phyloP scores from a whole-genome alignment of 176 grass and related monocot genomes.

The Eleusine indica region DNA sequence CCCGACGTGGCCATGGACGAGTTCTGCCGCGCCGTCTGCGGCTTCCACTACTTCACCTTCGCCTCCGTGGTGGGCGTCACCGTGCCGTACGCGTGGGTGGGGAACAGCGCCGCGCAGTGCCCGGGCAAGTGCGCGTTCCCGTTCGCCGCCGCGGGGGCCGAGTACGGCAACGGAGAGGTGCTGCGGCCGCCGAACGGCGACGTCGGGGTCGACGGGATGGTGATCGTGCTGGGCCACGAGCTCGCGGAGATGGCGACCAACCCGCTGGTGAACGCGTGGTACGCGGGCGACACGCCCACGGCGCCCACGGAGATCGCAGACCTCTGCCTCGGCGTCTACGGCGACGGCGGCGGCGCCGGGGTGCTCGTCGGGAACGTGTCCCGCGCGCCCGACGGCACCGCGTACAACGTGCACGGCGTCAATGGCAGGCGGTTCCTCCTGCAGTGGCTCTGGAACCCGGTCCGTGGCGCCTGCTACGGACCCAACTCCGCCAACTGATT shows the following conservation, averaged over 20 bases:
- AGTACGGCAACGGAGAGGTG: slow-evolving; percentile 42
- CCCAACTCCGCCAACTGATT: slow-evolving; percentile 67
- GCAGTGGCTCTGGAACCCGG: slow-evolving; percentile 89
- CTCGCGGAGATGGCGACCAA: slow-evolving; percentile 76
- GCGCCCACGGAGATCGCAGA: slow-evolving; percentile 92
- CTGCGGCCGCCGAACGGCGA: slow-evolving; percentile 77
- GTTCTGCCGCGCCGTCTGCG: slow-evolving; percentile 84
- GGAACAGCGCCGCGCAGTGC: slow-evolving; percentile 78
- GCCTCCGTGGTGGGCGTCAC: slow-evolving; percentile 69
- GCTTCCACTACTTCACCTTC: slow-evolving; percentile 95
- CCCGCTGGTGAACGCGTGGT: slow-evolving; percentile 86
- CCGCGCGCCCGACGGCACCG: slow-evolving; percentile 44
- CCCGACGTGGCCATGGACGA: slow-evolving; percentile 78
- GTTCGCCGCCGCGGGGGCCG: slow-evolving; percentile 53
- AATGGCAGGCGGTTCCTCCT: slow-evolving; percentile 79
- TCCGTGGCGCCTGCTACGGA: slow-evolving; percentile 61
- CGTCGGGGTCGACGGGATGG: slow-evolving; percentile 73
- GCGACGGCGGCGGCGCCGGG: slow-evolving; percentile 65
- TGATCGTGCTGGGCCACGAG: slow-evolving; percentile 80
- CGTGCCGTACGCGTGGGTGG: slow-evolving; percentile 87
- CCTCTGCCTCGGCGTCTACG: slow-evolving; percentile 81
- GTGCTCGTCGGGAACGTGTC: slow-evolving; percentile 72
- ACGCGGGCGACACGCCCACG: slow-evolving; percentile 72
- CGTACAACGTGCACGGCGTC: slow-evolving; percentile 78
- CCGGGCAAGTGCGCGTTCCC: slow-evolving; percentile 79